Evolutionary conservation across 805 yeast genomes (phyloP).

Genomic region (Isabelozyma gotoi): DNA sequence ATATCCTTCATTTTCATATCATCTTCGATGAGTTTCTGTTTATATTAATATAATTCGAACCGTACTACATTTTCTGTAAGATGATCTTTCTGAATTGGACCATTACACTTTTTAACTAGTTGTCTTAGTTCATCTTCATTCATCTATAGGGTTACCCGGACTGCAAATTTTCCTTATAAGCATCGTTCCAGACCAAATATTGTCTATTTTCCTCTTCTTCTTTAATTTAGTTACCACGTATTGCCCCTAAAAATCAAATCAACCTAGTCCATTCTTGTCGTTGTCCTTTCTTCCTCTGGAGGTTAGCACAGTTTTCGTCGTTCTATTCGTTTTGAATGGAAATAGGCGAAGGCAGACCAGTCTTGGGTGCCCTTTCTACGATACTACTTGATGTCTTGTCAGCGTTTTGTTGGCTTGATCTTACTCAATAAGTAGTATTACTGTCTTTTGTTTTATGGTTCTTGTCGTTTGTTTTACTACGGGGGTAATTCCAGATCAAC

Average conservation of each 20-base stretch:
- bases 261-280: slow-evolving; percentile 22
- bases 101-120: too few species aligned
- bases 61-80: background rate
- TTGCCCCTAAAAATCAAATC: slow-evolving; percentile 30
- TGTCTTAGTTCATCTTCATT: background rate
- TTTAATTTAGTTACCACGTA: slow-evolving; percentile 29
- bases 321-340: slow-evolving; percentile 22
- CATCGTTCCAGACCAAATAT: background rate
- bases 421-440: slow-evolving; percentile 8
- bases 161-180: background rate
- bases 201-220: slow-evolving; percentile 2
- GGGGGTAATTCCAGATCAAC: slow-evolving; percentile 37
- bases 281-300: slow-evolving; percentile 13
- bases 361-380: slow-evolving; percentile 8
- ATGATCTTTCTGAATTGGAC: too few species aligned
- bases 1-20: background rate
- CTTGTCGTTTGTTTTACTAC: slow-evolving; percentile 25
- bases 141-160: background rate
- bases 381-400: slow-evolving; percentile 10
- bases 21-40: too few species aligned
- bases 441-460: slow-evolving; percentile 15
- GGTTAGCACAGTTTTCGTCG: slow-evolving; percentile 13
- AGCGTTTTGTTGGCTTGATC: slow-evolving; percentile 17
- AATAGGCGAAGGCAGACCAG: slow-evolving; percentile 3
- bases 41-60: background rate